Percentiles rank a stretch among this genome's conserved stretches.
Evolutionary conservation across 1,139 yeast genomes (phyloP).

Genomic region (Blastobotrys proliferans): DNA sequence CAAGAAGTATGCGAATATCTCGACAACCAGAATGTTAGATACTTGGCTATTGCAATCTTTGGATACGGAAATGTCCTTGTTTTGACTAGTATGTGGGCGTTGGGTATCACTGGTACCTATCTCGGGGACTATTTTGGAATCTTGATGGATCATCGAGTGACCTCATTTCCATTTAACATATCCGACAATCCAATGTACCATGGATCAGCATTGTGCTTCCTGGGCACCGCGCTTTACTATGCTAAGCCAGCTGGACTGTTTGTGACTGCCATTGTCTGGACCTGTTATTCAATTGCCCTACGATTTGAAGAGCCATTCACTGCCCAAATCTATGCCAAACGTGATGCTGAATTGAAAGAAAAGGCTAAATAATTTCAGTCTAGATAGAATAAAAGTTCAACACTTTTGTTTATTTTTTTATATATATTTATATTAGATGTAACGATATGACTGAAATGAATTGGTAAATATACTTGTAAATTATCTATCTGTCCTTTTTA

Average conservation of each 20-base stretch:
- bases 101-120: conserved; percentile 95
- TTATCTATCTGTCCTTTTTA: no score
- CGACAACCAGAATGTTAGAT: conserved; percentile 38
- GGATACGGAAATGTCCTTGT: conserved; percentile 76
- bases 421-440: no score
- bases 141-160: conserved; percentile 82
- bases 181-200: conserved; percentile 95
- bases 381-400: no score
- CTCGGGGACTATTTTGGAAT: conserved; percentile 97
- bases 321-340: conserved; percentile 73
- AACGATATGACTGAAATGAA: no score
- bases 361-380: no score
- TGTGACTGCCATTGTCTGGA: conserved; percentile 65
- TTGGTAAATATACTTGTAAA: no score
- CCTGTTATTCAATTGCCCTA: conserved; percentile 81
- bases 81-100: conserved; percentile 80
- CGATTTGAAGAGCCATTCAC: conserved; percentile 95
- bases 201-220: conserved; percentile 83
- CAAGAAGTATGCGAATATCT: conserved; percentile 41
- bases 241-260: conserved; percentile 87
- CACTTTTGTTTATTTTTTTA: no score
- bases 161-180: conserved; percentile 91
- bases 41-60: conserved; percentile 47
- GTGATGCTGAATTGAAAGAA: conserved; percentile 42
- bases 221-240: conserved; percentile 85